Conservation (phyloP, 2,329 filamentous ascomycete species). For the Exophiala xenobiotica region DNA sequence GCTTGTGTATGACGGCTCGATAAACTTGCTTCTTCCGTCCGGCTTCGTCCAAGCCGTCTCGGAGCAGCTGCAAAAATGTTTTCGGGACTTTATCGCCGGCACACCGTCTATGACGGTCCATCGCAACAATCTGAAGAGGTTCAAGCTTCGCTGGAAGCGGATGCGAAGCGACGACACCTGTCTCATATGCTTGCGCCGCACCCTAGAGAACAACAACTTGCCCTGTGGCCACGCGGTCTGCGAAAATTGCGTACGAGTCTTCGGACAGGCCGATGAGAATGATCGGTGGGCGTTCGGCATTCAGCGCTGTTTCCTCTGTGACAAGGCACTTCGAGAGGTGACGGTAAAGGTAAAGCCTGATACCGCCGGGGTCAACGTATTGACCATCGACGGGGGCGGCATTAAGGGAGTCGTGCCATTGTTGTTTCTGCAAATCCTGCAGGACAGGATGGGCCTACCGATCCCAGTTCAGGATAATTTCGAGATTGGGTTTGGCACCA, state of each 20-base stretch:
- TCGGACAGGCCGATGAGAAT: conserved; percentile 5
- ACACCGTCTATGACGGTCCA: conserved; percentile 16
- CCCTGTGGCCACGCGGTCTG: conserved; percentile 15
- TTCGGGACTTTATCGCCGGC: conserved; percentile 16
- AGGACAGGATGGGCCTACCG: conserved; percentile 12
- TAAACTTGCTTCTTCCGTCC: conserved; percentile 23
- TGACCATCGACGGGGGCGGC: conserved; percentile 33
- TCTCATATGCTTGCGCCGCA: conserved; percentile 20
- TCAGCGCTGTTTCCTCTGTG: conserved; percentile 13
- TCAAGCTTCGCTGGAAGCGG: conserved; percentile 13
- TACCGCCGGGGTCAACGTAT: conserved; percentile 31
- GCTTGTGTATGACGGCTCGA: conserved; percentile 23
- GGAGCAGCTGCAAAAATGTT: conserved; percentile 18
- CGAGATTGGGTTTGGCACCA: conserved; percentile 14
- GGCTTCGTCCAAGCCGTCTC: conserved; percentile 22
- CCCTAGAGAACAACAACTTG: conserved; percentile 12
- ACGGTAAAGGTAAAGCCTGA: conserved; percentile 26
- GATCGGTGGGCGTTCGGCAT: conserved; percentile 13
- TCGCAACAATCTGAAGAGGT: conserved; percentile 14
- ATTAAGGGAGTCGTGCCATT: conserved; percentile 31
- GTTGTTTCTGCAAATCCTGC: conserved; percentile 8
- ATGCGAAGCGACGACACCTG: conserved; percentile 17
- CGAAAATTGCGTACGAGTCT: conserved; percentile 17
- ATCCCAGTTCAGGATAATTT: conserved; percentile 19
- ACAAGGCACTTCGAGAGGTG: conserved; percentile 1